A percentile compares a stretch with the other conserved stretches of the same genome.
phyloP scores from a whole-genome alignment of 2,329 filamentous ascomycete species.

The Thyridium curvatum region DNA sequence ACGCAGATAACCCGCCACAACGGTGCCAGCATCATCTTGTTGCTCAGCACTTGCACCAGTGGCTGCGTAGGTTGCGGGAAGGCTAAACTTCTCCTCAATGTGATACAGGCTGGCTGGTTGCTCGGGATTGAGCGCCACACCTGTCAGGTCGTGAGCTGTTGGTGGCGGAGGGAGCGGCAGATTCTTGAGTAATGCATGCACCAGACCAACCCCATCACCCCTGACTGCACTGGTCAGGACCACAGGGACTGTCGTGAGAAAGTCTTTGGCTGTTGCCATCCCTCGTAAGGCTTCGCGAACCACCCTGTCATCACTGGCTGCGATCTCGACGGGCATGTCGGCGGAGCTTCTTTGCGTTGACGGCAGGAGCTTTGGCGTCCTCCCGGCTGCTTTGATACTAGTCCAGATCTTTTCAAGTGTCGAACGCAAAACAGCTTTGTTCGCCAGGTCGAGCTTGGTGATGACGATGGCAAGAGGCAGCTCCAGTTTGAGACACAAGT shows the following conservation, averaged over 20 bases:
- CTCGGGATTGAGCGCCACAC: slow-evolving; percentile 49
- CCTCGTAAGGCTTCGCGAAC: slow-evolving; percentile 48
- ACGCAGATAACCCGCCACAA: slow-evolving; percentile 80
- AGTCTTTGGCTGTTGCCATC: slow-evolving; percentile 35
- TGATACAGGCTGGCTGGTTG: slow-evolving; percentile 69
- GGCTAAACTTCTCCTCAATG: slow-evolving; percentile 82
- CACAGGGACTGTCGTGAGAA: slow-evolving; percentile 65
- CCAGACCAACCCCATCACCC: slow-evolving; percentile 70
- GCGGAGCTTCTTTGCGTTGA: slow-evolving; percentile 40
- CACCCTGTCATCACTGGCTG: slow-evolving; percentile 48
- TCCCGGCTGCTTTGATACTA: slow-evolving; percentile 64
- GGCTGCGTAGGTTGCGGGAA: slow-evolving; percentile 57
- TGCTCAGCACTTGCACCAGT: slow-evolving; percentile 30
- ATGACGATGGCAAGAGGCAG: slow-evolving; percentile 76
- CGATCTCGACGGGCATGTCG: slow-evolving; percentile 48
- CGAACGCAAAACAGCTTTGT: slow-evolving; percentile 60
- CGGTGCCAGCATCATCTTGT: slow-evolving; percentile 50
- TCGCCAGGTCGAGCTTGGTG: slow-evolving; percentile 86
- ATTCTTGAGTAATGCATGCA: slow-evolving; percentile 74
- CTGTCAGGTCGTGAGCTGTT: slow-evolving; percentile 48
- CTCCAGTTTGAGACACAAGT: slow-evolving; percentile 75
- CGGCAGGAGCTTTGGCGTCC: slow-evolving; percentile 68
- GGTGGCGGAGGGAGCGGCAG: slow-evolving; percentile 62
- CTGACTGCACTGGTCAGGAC: slow-evolving; percentile 82
- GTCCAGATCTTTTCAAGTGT: slow-evolving; percentile 71